These are phyloP conservation scores for Aspergillus steynii DNA, from an alignment of 495 filamentous ascomycete species.

Conservation along the genomic window DNA sequence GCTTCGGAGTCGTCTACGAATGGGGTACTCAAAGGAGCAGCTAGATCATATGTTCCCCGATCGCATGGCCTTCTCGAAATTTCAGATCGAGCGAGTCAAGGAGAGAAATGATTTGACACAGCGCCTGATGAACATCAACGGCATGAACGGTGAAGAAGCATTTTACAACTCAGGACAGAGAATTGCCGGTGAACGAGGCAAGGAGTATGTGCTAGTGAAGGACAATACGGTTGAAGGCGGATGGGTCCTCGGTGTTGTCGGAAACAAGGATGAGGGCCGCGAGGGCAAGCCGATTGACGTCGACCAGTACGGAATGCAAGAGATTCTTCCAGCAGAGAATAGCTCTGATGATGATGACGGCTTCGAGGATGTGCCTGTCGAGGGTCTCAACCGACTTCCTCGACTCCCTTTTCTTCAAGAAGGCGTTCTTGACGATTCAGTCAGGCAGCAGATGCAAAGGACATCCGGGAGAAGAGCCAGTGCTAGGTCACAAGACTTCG, in stretches of 20 bases:
- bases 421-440: slow-evolving; percentile 41
- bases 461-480: slow-evolving; percentile 28
- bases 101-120: slow-evolving; percentile 96
- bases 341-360: slow-evolving; percentile 63
- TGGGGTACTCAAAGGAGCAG: slow-evolving; percentile 97
- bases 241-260: slow-evolving; percentile 95
- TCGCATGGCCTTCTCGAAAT: slow-evolving; percentile 94
- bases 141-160: slow-evolving; percentile 75
- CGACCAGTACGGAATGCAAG: slow-evolving; percentile 61
- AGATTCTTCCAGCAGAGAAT: slow-evolving; percentile 50
- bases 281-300: slow-evolving; percentile 86
- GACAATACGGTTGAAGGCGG: slow-evolving; percentile 93
- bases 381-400: slow-evolving; percentile 86
- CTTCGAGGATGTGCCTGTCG: slow-evolving; percentile 95
- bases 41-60: slow-evolving; percentile 95
- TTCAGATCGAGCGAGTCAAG: slow-evolving; percentile 91
- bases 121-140: slow-evolving; percentile 89
- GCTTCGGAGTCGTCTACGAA: slow-evolving; percentile 79
- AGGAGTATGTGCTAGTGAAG: slow-evolving; percentile 94
- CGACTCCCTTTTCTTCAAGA: slow-evolving; percentile 51
- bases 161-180: slow-evolving; percentile 64
- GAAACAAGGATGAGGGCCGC: slow-evolving; percentile 72
- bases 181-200: slow-evolving; percentile 84
- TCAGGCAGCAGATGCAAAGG: slow-evolving; percentile 38
- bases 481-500: slow-evolving; percentile 25